Conservation (phyloP, 2,329 filamentous ascomycete genomes). For the Apiospora kogelbergensis region DNA sequence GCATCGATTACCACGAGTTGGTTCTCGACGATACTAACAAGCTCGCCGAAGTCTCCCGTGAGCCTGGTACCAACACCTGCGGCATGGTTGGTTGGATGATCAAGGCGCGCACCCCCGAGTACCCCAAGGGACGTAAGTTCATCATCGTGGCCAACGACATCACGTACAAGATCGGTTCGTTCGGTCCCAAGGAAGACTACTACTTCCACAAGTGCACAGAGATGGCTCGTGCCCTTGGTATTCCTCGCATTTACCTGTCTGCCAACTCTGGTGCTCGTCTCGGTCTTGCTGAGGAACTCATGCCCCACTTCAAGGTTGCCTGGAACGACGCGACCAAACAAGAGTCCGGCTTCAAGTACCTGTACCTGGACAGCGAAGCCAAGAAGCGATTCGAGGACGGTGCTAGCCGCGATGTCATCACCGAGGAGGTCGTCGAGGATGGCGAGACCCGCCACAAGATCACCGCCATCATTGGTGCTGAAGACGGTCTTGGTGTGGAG, state of each 20-base stretch:
- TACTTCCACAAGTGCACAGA: slow-evolving; percentile 99
- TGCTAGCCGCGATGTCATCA: slow-evolving; percentile 75
- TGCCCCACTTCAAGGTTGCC: slow-evolving; percentile 94
- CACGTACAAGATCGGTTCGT: slow-evolving; percentile 97
- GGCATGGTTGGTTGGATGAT: slow-evolving; percentile 99
- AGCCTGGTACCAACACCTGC: slow-evolving; percentile 91
- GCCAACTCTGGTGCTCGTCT: slow-evolving; percentile 98
- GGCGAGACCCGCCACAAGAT: slow-evolving; percentile 94
- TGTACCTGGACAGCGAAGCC: slow-evolving; percentile 85
- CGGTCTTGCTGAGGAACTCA: slow-evolving; percentile 93
- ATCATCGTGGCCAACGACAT: slow-evolving; percentile 99
- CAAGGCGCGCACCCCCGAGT: slow-evolving; percentile 92
- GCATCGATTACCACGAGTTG: slow-evolving; percentile 90
- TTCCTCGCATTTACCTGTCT: slow-evolving; percentile 95
- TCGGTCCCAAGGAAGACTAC: slow-evolving; percentile 92
- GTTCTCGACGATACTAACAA: slow-evolving; percentile 93
- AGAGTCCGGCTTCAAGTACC: slow-evolving; percentile 91
- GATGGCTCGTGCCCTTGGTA: slow-evolving; percentile 87
- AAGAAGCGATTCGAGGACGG: slow-evolving; percentile 85
- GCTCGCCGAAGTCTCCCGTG: slow-evolving; percentile 87
- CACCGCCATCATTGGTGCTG: slow-evolving; percentile 85
- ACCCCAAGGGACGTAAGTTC: slow-evolving; percentile 87
- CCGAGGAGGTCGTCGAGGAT: slow-evolving; percentile 80
- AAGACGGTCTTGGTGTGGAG: slow-evolving; percentile 96
- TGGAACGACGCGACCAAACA: slow-evolving; percentile 86